Base-by-base conservation (phyloP, 306 rosid genomes). In the Potentilla sterilis region DNA sequence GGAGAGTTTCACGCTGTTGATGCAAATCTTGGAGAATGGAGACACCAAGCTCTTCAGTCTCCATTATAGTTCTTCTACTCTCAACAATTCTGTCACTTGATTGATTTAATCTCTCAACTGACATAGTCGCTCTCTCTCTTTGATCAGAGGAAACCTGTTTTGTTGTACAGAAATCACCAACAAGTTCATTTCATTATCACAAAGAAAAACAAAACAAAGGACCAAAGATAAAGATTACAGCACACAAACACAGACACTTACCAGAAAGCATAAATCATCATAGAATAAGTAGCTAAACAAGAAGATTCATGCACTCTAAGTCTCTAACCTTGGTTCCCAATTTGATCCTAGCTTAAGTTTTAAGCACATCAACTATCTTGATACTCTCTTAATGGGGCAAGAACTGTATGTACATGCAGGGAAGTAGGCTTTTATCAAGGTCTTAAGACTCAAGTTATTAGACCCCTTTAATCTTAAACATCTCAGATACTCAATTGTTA, bases 21-120 rank as follows among this genome's bases (percentile, higher is more conserved):
- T 92, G 97, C 83, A 92, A 81, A 89, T 92, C 96, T 76, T 92
- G 88, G 76, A 92, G 93, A 80, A 92, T 87, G 70, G 91, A 86
- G 82, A 88, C 88, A 59, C 97, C 97, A 40, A 89, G 89, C 49
- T 92, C 93, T 87, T 89, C 97, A 0, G 97, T 90, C 81, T 92
- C 97, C 70, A 89, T 72, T 24, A 92, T 58, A n/a, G 93, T 83
- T 82, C 96, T 89, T 80, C 89, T 89, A 83, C 97, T 89, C 81
- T 89, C 87, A 82, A 71, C 77, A 48, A 92, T 86, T 83, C 91
- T 84, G 2, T 88, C 93, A 59, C 96, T 87, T 4, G 96, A 92
- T 24, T 89, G 82, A 77, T 85, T 80, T 69, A 87, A 32, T 80
- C 97, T 89, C 88, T 92, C 97, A 37, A 89, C 87, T 14, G 96